Evolutionary conservation across 2,329 filamentous ascomycete genomes (phyloP), one percentile per base, ranked within the genome.

Genomic region (Clonostachys solani): DNA sequence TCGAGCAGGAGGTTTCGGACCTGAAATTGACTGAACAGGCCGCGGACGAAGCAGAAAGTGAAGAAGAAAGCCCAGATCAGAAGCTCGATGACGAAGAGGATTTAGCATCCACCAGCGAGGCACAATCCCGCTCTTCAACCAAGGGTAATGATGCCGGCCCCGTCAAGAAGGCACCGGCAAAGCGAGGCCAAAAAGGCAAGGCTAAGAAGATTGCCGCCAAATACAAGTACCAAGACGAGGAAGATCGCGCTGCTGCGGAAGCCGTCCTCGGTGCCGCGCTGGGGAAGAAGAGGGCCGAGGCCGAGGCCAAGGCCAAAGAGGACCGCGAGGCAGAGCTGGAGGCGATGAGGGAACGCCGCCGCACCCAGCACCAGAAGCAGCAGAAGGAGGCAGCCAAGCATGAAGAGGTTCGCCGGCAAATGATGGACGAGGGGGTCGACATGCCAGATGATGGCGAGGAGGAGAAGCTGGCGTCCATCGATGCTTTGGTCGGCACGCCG

Each of bases 161-260:
- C 43, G 48, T 48, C 9, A 76, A 73, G 64, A 80, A 74, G 60
- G 56, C 45, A 1, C 52, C 58, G 0, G 58, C 65, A 33, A 87
- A 83, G 61, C 84, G 92, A 48, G 90, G 91, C 33, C 90, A 95
- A 64, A 83, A 81, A 49, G 79, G 78, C 50, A 96, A 95, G 63
- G 84, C 85, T 40, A 96, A 95, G 73, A 95, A 94, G 65, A 84
- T 89, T 3, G 89, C 89, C 5, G 74, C 81, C 49, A 96, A 96
- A 64, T 99, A 99, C 69, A 92, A 87, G 42, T 75, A 95, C 56
- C 94, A 97, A 73, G 92, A 97, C 57, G 91, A 96, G 47, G 92
- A 96, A 66, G 94, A 99, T 60, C 89, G 91, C 12, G 81, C 80
- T 7, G 80, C 92, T 0, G 90, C 91, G 33, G 87, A 96, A 66